Base-by-base conservation (phyloP, 2,329 filamentous ascomycete species). In the Ophiostoma sp. region DNA sequence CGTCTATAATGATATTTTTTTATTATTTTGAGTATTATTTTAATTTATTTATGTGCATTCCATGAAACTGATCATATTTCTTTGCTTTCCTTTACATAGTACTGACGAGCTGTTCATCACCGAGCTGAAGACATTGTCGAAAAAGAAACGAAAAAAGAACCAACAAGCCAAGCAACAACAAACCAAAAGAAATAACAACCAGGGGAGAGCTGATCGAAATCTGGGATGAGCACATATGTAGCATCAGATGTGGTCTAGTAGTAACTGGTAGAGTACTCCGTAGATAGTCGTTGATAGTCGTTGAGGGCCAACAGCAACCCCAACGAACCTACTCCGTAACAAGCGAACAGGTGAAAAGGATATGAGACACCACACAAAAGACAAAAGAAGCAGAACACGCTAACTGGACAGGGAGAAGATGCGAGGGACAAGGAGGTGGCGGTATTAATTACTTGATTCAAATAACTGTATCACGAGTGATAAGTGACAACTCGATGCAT, bases 361-460 rank as follows among this genome's bases (percentile, higher is more conserved):
- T 57, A 13, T 57, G 52, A 57, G n/a, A 57, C 44, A 48, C 10
- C 23, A 57, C 52, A 57, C 52, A 57, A 57, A 57, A 57, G 52
- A 57, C 11, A 41, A 41, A 39, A 41, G 15, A 41, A 48, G 44
- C 17, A 48, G 17, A 48, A 48, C 5, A 27, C 52, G 23, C 52
- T 31, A 57, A 27, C 8, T 13, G n/a, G 2, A 57, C 44, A 57
- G 52, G 52, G 52, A 57, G 52, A 57, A 13, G n/a, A 57, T 27
- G n/a, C 52, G 48, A 57, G 52, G 10, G 52, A 57, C 52, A 57
- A n/a, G n/a, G n/a, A n/a, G n/a, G n/a, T n/a, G n/a, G n/a, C n/a
- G n/a, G n/a, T n/a, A n/a, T n/a, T n/a, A n/a, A n/a, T n/a, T n/a
- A n/a, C n/a, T n/a, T n/a, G n/a, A n/a, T n/a, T n/a, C n/a, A n/a